Evolutionary conservation across 441 rosid genomes (phyloP).

Genomic region (Mallotus japonicus): DNA sequence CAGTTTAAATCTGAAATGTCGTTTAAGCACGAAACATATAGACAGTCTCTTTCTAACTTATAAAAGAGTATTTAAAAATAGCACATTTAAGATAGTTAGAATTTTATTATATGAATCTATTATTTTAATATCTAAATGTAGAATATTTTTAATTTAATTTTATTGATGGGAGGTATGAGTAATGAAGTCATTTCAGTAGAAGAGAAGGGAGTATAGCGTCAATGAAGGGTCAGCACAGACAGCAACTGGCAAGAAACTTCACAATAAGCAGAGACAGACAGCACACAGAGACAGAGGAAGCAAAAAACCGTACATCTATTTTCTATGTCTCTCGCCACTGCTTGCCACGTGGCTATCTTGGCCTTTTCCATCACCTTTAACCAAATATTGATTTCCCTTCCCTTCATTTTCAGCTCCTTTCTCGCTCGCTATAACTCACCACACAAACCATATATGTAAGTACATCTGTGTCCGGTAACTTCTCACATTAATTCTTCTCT

Average conservation of each 20-base stretch:
- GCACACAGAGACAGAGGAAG: background rate
- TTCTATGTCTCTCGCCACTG: background rate
- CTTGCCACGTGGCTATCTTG: slow-evolving; percentile 28
- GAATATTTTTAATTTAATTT: too few species aligned
- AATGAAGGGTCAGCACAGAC: background rate
- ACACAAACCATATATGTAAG: background rate
- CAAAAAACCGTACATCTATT: background rate
- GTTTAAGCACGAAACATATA: too few species aligned
- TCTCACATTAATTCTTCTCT: background rate
- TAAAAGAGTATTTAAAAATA: too few species aligned
- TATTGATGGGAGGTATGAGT: too few species aligned
- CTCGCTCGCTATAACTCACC: background rate
- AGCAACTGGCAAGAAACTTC: background rate
- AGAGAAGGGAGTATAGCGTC: too few species aligned
- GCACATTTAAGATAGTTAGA: too few species aligned
- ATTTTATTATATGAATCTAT: too few species aligned
- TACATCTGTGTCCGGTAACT: slow-evolving; percentile 11
- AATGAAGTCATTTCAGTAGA: background rate
- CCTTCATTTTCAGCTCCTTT: background rate
- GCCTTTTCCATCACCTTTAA: background rate
- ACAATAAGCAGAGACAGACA: background rate
- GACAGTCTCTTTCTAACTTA: too few species aligned
- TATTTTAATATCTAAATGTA: too few species aligned
- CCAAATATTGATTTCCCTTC: background rate
- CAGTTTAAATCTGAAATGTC: too few species aligned